These are phyloP conservation scores for Phoma sp. DNA, from an alignment of 2,329 filamentous ascomycete genomes.

Conservation along the genomic window DNA sequence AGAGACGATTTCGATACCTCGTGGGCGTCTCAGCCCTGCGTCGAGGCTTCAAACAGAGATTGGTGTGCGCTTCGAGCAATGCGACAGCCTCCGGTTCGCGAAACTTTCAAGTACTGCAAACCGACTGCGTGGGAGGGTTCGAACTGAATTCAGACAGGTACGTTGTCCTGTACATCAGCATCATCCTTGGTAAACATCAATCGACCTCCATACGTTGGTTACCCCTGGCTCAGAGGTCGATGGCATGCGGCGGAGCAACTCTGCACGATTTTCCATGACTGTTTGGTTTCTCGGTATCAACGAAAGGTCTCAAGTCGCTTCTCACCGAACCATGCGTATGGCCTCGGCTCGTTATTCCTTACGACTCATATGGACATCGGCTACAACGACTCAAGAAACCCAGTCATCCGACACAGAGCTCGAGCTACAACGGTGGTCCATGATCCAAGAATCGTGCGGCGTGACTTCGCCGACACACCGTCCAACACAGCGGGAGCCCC, in stretches of 20 bases:
- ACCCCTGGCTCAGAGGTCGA: not conserved
- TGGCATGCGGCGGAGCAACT: not conserved
- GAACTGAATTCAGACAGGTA: not conserved
- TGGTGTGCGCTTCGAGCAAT: not conserved
- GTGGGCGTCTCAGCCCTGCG: not conserved
- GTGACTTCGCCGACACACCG: too few species aligned
- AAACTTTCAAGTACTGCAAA: too few species aligned
- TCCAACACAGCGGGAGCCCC: too few species aligned
- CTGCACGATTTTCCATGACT: not conserved
- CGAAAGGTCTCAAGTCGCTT: too few species aligned
- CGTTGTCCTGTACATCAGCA: not conserved
- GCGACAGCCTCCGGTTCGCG: not conserved
- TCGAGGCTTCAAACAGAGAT: not conserved
- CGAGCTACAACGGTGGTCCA: not conserved
- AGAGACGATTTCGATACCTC: not conserved
- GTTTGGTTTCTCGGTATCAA: not conserved
- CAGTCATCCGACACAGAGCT: constrained; percentile 1
- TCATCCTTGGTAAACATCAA: too few species aligned
- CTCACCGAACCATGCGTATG: not conserved
- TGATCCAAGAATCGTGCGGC: not conserved
- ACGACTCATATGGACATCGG: not conserved
- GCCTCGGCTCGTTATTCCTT: not conserved
- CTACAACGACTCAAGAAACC: not conserved
- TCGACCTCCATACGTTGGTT: too few species aligned
- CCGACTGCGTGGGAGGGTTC: not conserved